Conservation (phyloP, 2,329 filamentous ascomycete genomes). For the Cryphonectria carpinicola region DNA sequence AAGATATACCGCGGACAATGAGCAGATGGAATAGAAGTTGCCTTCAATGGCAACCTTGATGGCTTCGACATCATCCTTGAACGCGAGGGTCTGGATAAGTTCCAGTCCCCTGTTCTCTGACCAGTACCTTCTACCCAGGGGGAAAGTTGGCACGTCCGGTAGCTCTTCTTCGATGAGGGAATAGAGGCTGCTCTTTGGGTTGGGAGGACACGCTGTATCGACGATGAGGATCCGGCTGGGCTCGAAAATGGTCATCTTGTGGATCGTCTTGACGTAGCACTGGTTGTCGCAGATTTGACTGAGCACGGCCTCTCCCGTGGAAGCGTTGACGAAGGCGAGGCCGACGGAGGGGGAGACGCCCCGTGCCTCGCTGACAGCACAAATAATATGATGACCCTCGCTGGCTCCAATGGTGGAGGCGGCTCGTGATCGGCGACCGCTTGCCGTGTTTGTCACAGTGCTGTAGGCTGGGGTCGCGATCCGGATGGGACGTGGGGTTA, state of each 20-base stretch:
- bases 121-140: constrained; percentile 80
- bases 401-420: constrained; percentile 48
- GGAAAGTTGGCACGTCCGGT: constrained; percentile 61
- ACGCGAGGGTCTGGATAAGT: constrained; percentile 78
- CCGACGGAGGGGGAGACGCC: constrained; percentile 84
- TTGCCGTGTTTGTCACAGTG: constrained; percentile 40
- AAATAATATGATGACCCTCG: constrained; percentile 75
- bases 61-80: constrained; percentile 77
- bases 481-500: neutral
- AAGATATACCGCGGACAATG: constrained; percentile 73
- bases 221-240: constrained; percentile 82
- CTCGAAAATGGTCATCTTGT: constrained; percentile 81
- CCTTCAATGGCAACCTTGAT: constrained; percentile 78
- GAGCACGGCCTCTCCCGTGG: constrained; percentile 80
- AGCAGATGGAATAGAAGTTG: constrained; percentile 86
- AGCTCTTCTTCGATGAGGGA: constrained; percentile 75
- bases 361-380: constrained; percentile 85
- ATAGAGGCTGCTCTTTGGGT: constrained; percentile 73
- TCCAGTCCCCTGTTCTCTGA: constrained; percentile 78
- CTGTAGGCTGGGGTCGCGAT: constrained; percentile 16
- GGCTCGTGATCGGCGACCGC: constrained; percentile 50
- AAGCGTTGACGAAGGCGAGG: constrained; percentile 83
- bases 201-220: constrained; percentile 66
- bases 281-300: constrained; percentile 94
- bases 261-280: constrained; percentile 84